A percentile compares a stretch with the other conserved stretches of the same genome.
These are phyloP conservation scores for Rhamnella rubrinervis DNA, from an alignment of 331 rosid species.

Conservation along the genomic window DNA sequence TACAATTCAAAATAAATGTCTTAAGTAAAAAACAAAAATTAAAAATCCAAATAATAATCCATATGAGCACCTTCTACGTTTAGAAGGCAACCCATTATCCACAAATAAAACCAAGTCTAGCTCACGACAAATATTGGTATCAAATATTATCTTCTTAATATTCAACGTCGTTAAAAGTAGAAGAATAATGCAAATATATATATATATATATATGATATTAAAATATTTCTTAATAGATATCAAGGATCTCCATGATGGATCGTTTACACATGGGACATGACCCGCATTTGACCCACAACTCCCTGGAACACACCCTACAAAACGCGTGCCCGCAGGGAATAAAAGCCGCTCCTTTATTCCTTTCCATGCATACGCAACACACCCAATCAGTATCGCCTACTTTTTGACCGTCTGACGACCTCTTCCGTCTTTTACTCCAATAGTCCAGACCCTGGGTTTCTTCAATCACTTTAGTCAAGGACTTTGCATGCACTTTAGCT, in stretches of 20 bases:
- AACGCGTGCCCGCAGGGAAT: conserved; percentile 40
- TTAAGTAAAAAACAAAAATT: too few species aligned
- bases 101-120: too few species aligned
- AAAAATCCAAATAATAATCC: too few species aligned
- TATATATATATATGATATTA: too few species aligned
- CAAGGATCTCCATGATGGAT: conserved; percentile 34
- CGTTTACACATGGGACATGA: conserved; percentile 35
- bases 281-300: conserved; percentile 27
- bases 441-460: neutral
- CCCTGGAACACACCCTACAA: conserved; percentile 38
- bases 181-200: neutral
- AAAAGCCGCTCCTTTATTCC: conserved; percentile 36
- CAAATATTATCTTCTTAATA: too few species aligned
- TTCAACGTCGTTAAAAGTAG: too few species aligned
- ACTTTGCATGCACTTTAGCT: conserved; percentile 15
- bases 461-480: conserved; percentile 33
- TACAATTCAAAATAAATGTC: too few species aligned
- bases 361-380: conserved; percentile 41
- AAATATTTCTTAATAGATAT: conserved; percentile 14
- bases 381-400: conserved; percentile 22
- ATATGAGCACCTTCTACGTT: too few species aligned
- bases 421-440: too few species aligned
- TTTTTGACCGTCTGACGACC: conserved; percentile 24
- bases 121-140: too few species aligned
- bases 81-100: too few species aligned